Base-by-base conservation (phyloP, 192 early-diverging fungal species). In the Backusella circina region DNA sequence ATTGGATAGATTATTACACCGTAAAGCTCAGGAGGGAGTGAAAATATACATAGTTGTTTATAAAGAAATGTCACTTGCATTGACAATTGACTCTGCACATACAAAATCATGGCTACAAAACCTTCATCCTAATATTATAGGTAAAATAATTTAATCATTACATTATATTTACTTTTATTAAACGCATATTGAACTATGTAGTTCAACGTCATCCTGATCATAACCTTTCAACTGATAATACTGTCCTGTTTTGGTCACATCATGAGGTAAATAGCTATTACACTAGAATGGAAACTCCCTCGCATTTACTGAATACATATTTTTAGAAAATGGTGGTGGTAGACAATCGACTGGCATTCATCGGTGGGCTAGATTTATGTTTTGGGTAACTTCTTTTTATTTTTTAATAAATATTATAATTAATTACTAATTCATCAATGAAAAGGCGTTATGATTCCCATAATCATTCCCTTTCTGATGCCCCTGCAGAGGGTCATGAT, bases 121-220 rank as follows among this genome's bases (percentile, higher is more conserved):
- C 50, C 81, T 92, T 67, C 88, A 94, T 70, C 83, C 83, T n/a
- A 95, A 95, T 79, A 94, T 95, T 57, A 86, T 86, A 77, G 84
- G 84, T 85, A 83, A 69, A 7, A n/a, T 16, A 41, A n/a, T n/a
- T n/a, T n/a, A n/a, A n/a, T 2, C 26, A n/a, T 41, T 16, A 26
- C 9, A 23, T 23, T 23, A 26, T 23, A 18, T 57, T 57, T 57
- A 12, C 4, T 51, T 51, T 21, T 51, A n/a, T 39, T 37, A 12
- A 67, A 41, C 39, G 39, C 7, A 9, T 8, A 7, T 31, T 21
- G 2, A 50, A 28, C 72, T 18, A 21, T 66, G 65, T 80, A 77
- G 93, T 95, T 12, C 88, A 93, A 80, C 83, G 94, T 7, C 90
- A 95, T 79, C 94, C 94, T 31, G 93, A 95, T 77, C 94, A 95